Conservation (phyloP, 176 grass and related monocot genomes). For the Paspalum notatum region DNA sequence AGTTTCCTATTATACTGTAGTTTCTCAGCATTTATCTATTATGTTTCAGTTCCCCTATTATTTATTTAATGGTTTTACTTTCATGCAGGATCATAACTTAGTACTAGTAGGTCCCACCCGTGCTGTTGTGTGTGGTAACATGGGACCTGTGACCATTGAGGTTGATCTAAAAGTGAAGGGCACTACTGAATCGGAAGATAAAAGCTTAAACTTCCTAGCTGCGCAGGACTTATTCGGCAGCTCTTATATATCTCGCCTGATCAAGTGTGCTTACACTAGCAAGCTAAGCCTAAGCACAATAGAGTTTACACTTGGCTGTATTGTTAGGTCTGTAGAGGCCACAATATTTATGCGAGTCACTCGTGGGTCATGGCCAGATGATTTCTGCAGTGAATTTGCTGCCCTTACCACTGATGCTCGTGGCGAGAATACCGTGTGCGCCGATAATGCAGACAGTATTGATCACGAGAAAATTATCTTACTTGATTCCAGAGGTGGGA, state of each 20-base stretch:
- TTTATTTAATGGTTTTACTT: not conserved
- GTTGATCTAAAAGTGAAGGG: constrained; percentile 28
- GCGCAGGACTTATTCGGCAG: not conserved
- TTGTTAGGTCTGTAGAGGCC: not conserved
- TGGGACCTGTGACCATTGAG: not conserved
- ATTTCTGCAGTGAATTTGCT: not conserved
- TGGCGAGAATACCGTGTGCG: not conserved
- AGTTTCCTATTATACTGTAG: not conserved
- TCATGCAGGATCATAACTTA: constrained; percentile 12
- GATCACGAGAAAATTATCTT: not conserved
- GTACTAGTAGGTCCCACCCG: constrained; percentile 9
- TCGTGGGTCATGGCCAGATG: constrained; percentile 16
- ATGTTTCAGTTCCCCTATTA: not conserved
- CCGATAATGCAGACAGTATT: not conserved
- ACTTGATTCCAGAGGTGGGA: not conserved
- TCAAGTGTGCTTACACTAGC: constrained; percentile 8
- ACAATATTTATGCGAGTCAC: not conserved
- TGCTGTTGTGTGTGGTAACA: not conserved
- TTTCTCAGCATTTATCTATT: not conserved
- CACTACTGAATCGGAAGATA: not conserved
- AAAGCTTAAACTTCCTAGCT: not conserved
- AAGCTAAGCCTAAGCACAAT: constrained; percentile 5
- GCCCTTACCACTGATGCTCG: not conserved
- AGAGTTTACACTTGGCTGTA: constrained; percentile 15
- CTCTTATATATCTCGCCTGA: not conserved